Evolutionary conservation across 352 stramenopile genomes (phyloP).

Genomic region (Plasmopara viticola): DNA sequence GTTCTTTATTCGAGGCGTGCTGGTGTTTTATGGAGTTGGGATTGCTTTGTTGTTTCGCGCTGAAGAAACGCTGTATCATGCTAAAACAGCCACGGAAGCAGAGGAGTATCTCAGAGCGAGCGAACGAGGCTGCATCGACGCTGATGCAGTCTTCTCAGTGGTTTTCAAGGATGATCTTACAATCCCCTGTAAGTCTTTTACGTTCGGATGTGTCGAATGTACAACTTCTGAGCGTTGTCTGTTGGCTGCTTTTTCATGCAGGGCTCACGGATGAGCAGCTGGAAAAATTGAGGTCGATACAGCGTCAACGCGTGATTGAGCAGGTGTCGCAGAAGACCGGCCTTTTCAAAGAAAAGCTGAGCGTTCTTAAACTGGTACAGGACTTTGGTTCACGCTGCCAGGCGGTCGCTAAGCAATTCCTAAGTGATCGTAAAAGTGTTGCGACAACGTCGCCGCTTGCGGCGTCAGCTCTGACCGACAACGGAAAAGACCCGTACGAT

Average conservation of each 20-base stretch:
- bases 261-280: conserved; percentile 64
- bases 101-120: conserved; percentile 44
- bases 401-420: conserved; percentile 31
- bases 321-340: conserved; percentile 43
- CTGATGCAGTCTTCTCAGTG: conserved; percentile 60
- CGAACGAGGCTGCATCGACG: conserved; percentile 62
- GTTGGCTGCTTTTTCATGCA: conserved; percentile 7
- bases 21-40: conserved; percentile 65
- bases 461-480: conserved; percentile 9
- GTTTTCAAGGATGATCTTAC: conserved; percentile 78
- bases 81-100: conserved; percentile 43
- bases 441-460: conserved; percentile 8
- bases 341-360: conserved; percentile 41
- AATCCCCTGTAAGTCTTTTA: conserved; percentile 44
- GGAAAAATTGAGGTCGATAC: conserved; percentile 41
- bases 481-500: conserved; percentile 1
- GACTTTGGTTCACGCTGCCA: conserved; percentile 37
- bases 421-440: conserved; percentile 15
- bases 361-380: conserved; percentile 48
- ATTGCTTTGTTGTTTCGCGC: conserved; percentile 59
- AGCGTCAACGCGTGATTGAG: conserved; percentile 55
- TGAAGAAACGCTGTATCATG: conserved; percentile 61
- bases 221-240: no score
- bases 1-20: conserved; percentile 66
- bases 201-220: no score